Evolutionary conservation across 208 protist genomes (phyloP), one percentile per base, ranked within the genome.

Genomic region (Trichomonas vaginalis): DNA sequence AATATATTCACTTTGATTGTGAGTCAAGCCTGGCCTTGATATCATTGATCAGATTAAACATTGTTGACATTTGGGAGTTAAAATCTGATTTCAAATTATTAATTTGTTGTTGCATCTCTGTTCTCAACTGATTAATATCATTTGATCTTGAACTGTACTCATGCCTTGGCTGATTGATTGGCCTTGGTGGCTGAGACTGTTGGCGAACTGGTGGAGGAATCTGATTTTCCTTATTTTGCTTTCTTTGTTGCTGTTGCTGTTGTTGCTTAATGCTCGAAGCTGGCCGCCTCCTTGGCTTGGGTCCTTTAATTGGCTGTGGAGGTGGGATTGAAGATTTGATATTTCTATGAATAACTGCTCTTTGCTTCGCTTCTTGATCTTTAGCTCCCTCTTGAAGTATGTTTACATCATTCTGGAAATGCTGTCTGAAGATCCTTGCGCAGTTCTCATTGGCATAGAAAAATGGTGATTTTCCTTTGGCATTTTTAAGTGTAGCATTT

Each of bases 401-500:
- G n/a, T 70, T 70, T 2, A 70, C 82, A 47, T 46, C 82, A 15
- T 35, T 40, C 47, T 88, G 82, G 82, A 88, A 88, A 27, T 88
- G 39, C 39, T 88, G 82, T 47, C 82, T 42, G 39, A 88, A 88
- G 42, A 88, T 47, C 47, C 39, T 88, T 8, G 82, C 82, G 32
- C 35, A 32, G 32, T 88, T 40, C 8, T 45, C 82, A 40, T 35
- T 45, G 0, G 82, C 82, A 40, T 88, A 88, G 39, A 88, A 88
- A 23, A 88, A 88, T 47, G 82, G 82, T 15, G 82, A 88, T 88
- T 88, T 88, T 42, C 82, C 82, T 88, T 88, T 88, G 15, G 82
- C 32, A 47, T 88, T 88, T 88, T 40, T 88, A 9, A 88, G 8
- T 47, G 82, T 88, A n/a, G 82, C 39, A 47, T 88, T 40, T 32